Base-by-base conservation (phyloP, 208 protist genomes). In the Balamuthia mandrillaris region DNA sequence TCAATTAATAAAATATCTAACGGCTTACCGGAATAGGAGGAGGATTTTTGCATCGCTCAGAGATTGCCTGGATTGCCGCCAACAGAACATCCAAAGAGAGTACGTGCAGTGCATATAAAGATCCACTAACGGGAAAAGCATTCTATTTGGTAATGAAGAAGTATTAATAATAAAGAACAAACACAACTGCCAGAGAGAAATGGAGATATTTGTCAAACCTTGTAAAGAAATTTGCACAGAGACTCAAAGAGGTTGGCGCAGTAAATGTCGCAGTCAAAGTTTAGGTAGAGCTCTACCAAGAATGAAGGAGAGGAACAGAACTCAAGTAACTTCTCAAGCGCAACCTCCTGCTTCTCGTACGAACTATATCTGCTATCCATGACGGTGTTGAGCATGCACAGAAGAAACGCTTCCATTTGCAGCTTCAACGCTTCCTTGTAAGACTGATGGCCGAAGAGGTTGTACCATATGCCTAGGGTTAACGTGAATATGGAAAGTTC, bases 261-360 rank as follows among this genome's bases (percentile, higher is more conserved):
- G 52, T 90, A 85, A 3, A 93, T n/a, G 42, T 90, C 87, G 41
- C 89, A 94, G 31, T 94, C 92, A 70, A 90, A 94, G 58, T 94
- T 94, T 39, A 93, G 58, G 63, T 84, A 93, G 1, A 94, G 60
- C 24, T 94, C 92, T 0, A 85, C 77, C 42, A 92, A 87, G 49
- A 92, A 84, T 2, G 66, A 44, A 24, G 90, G 90, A 12, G 87
- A 44, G 10, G 86, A 83, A 16, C 87, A 92, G 18, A 93, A 84
- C 54, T 91, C 84, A 37, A 89, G 61, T 18, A 93, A 24, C 6
- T 35, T 81, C 21, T 92, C 88, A 7, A 92, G 60, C 24, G 83
- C 88, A 21, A 90, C 21, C 24, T 91, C 88, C 33, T 87, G 77
- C 21, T 87, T 54, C 37, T 89, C 87, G 51, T 81, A 74, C 37